A percentile compares a stretch with the other conserved stretches of the same genome.
Conservation (phyloP, 1,284 basidiomycete species). For the Ceratobasidium papillatum region DNA sequence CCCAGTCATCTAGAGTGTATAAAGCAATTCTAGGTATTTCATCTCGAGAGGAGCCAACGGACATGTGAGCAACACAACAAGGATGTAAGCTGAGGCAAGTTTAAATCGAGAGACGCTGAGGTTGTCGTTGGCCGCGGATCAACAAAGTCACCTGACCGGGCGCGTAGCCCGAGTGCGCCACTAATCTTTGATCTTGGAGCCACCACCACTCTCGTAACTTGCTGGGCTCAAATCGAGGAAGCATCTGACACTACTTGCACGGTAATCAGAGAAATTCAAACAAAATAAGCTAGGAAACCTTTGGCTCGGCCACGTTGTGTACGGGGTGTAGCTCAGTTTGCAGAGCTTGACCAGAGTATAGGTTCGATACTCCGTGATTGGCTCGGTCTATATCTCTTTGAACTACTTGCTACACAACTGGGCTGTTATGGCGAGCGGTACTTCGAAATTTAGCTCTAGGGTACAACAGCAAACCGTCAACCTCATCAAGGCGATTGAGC, state of each 20-base stretch:
- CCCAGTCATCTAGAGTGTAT: constrained; percentile 69
- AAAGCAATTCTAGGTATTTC: constrained; percentile 71
- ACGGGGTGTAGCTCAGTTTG: too few species aligned
- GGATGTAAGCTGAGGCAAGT: neutral
- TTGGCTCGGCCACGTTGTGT: too few species aligned
- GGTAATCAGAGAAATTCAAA: too few species aligned
- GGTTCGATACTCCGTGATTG: too few species aligned
- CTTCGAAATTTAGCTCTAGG: neutral
- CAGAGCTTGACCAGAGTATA: too few species aligned
- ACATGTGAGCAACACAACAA: constrained; percentile 52
- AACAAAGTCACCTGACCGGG: constrained; percentile 25
- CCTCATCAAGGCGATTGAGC: constrained; percentile 24
- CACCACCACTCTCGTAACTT: constrained; percentile 17
- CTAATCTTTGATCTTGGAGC: constrained; percentile 24
- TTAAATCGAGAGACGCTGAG: constrained; percentile 25
- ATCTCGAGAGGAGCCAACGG: constrained; percentile 16
- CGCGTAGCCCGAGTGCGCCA: constrained; percentile 8
- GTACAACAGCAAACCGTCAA: constrained; percentile 22
- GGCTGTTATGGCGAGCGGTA: neutral
- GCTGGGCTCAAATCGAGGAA: neutral
- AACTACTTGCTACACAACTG: neutral
- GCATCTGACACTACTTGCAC: neutral
- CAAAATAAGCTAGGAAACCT: too few species aligned
- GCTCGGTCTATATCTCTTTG: neutral
- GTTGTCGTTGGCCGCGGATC: neutral